Conservation (phyloP, 2,329 filamentous ascomycete genomes). For the Aspergillus luchuensis region DNA sequence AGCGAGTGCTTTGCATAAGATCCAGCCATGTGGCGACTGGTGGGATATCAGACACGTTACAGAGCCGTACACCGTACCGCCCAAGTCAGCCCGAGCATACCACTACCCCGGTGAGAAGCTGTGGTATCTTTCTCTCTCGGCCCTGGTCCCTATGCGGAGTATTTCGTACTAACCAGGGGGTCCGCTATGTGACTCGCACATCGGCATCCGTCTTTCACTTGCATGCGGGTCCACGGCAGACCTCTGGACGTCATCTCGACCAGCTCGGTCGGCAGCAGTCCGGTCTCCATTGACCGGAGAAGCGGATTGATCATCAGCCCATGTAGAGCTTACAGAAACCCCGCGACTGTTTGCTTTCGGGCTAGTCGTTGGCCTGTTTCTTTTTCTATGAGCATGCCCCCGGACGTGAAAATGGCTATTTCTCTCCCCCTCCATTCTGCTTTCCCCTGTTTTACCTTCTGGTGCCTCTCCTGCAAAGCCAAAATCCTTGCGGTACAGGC, state of each 20-base stretch:
- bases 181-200: neutral
- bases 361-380: neutral
- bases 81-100: neutral
- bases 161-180: neutral
- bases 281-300: neutral
- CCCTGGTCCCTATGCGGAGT: neutral
- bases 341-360: neutral
- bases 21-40: neutral
- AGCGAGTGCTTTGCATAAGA: neutral
- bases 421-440: neutral
- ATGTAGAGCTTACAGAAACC: neutral
- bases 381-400: neutral
- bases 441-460: neutral
- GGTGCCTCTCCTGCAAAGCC: neutral
- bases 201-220: neutral
- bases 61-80: neutral
- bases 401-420: neutral
- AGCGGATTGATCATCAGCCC: neutral
- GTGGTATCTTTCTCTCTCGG: neutral
- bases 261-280: conserved; percentile 1
- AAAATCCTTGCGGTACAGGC: neutral
- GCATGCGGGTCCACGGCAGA: neutral
- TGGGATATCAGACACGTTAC: conserved; percentile 2
- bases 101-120: neutral
- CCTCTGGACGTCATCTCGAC: neutral